A percentile compares a stretch with the other conserved stretches of the same genome.
These are phyloP conservation scores for Rhinocladiella mackenziei DNA, from an alignment of 2,329 filamentous ascomycete genomes.

Conservation along the genomic window DNA sequence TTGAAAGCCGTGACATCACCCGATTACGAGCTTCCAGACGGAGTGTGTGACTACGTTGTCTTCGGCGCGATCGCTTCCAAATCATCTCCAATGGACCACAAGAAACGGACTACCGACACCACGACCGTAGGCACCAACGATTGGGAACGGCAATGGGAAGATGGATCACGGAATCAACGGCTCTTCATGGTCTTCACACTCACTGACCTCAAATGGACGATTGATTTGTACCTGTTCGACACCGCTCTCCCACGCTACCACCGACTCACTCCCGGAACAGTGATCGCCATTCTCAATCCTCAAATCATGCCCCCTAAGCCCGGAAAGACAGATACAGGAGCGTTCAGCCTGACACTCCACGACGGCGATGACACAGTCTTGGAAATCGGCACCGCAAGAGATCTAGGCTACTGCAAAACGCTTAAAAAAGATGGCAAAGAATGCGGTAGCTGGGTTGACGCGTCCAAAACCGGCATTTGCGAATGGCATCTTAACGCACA, in stretches of 20 bases:
- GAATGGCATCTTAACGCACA: constrained; percentile 87
- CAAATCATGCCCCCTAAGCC: constrained; percentile 81
- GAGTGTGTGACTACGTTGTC: constrained; percentile 84
- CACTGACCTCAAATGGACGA: constrained; percentile 81
- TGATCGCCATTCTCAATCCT: constrained; percentile 89
- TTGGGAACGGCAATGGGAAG: constrained; percentile 43
- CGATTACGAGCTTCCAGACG: constrained; percentile 71
- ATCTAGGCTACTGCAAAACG: constrained; percentile 83
- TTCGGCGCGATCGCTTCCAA: constrained; percentile 86
- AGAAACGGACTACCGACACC: constrained; percentile 35
- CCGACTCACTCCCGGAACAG: constrained; percentile 86
- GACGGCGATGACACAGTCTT: constrained; percentile 85
- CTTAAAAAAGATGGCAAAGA: constrained; percentile 76
- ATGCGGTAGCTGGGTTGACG: constrained; percentile 83
- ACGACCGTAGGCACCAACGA: constrained; percentile 41
- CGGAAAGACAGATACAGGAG: constrained; percentile 69
- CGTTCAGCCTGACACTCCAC: constrained; percentile 79
- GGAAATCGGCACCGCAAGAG: constrained; percentile 78
- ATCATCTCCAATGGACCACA: constrained; percentile 68
- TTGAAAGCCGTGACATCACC: constrained; percentile 77
- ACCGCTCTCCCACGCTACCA: constrained; percentile 88
- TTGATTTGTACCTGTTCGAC: constrained; percentile 90
- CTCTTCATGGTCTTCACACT: constrained; percentile 93
- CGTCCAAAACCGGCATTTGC: constrained; percentile 81
- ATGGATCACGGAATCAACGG: constrained; percentile 57